Evolutionary conservation across 1,284 basidiomycete genomes (phyloP), one percentile per base, ranked within the genome.

Genomic region (Mycosarcoma mackinlayi): DNA sequence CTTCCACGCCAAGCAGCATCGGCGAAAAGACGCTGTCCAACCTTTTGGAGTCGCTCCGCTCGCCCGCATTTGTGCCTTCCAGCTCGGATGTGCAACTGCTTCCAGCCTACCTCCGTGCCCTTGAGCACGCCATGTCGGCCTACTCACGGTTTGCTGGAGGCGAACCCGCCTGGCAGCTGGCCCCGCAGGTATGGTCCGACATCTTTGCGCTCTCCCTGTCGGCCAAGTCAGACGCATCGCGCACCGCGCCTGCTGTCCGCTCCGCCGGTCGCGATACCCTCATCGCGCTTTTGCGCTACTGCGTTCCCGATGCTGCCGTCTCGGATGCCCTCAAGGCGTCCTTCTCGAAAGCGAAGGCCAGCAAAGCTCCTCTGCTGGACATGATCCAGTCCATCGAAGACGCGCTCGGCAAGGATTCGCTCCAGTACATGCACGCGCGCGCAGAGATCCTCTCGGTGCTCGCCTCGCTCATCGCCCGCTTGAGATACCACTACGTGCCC

Each of bases 91-190:
- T 73, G 11, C 80, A 82, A 61, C 62, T 80, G 18, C 68, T 81
- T 7, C 77, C 79, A 4, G 57, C 80, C 34, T 82, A 81, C 58
- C 63, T 82, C 3, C 61, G 72, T 24, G 78, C 78, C 3, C 59
- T 82, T 19, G 77, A 79, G 45, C 55, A 73, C 38, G 76, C 77
- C 42, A 67, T 82, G 61, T 75, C 77, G 16, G 72, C 80, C 21
- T 78, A 71, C 54, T 73, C 80, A 16, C 74, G 77, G n/a, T 67
- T 72, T 28, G 64, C 65, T 34, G 34, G 60, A 4, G 71, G 71
- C 23, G 11, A 47, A 27, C 58, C 66, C 8, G 75, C 75, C 8
- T 80, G 78, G 79, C 42, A 30, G 19, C 47, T 73, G 13, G 49
- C 73, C 14, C 75, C 78, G 2, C 40, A 58, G 24, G 49, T 77